phyloP scores from a whole-genome alignment of 257 asterid genomes.

The Forsythia suspensa region DNA sequence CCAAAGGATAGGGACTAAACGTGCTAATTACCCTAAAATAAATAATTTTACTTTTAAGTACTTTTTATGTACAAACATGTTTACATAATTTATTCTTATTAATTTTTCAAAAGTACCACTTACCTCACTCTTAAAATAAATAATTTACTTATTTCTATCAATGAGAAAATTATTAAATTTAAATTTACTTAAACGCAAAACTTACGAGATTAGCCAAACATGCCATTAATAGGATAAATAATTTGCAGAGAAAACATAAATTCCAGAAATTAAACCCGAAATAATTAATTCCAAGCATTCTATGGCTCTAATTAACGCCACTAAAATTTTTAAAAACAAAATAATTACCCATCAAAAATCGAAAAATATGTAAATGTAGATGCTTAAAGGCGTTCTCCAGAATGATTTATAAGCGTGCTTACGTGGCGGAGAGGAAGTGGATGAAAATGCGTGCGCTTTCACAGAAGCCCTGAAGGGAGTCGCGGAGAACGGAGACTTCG shows the following conservation, averaged over 20 bases:
- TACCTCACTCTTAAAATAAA: no score
- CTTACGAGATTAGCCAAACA: background rate
- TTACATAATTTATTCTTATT: no score
- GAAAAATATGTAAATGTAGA: background rate
- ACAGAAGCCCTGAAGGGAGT: conserved; percentile 76
- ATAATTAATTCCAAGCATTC: background rate
- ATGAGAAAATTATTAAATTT: no score
- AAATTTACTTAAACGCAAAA: no score
- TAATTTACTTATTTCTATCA: no score
- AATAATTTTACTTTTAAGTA: no score
- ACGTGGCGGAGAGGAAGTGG: conserved; percentile 90
- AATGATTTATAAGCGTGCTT: conserved; percentile 14
- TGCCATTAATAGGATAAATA: background rate
- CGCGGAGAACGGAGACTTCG: conserved; percentile 72
- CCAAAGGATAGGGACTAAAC: no score
- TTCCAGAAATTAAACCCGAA: background rate
- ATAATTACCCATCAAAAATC: background rate
- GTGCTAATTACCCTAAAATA: no score
- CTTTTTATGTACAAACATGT: no score
- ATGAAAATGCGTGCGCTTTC: conserved; percentile 85
- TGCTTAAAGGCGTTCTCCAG: background rate
- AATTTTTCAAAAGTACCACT: no score
- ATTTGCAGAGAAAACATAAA: background rate
- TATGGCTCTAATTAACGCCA: background rate
- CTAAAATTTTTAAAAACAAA: background rate